Base-by-base conservation (phyloP, 176 grass and related monocot species). In the Luzula sylvatica region DNA sequence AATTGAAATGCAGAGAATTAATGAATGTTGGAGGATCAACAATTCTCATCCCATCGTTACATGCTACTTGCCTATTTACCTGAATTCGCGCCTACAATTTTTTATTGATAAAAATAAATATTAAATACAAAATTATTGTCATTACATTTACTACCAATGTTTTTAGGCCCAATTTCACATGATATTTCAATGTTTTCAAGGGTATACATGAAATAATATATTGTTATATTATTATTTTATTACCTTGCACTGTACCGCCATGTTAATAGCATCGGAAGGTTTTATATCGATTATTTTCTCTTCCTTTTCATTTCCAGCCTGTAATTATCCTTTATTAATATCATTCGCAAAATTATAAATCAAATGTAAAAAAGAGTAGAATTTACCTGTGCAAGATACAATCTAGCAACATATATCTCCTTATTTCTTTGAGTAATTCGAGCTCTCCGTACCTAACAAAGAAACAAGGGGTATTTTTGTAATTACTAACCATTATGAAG, bases 241-340 rank as follows among this genome's bases (percentile, higher is more conserved):
- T 56, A 95, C 83, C 77, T 95, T 95, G 84, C 89, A 95, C 9
- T 80, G 80, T 24, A 88, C 87, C 72, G 89, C 89, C 66, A 95
- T 88, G 74, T 95, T 95, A 70, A 95, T 95, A 67, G 83, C 89
- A 79, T 95, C 89, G 26, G 83, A 85, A 59, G 83, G 83, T 73
- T 77, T 82, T 51, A 95, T 73, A 52, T 88, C 89, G 38, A 95
- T 74, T 59, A 74, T 69, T 29, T 84, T 88, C 45, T 32, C 83
- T 26, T 88, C 79, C 23, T 88, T 58, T 56, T 82, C 73, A 76
- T 83, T 53, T 15, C 83, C 89, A 72, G 66, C 32, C 89, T 95
- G 58, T 45, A 19, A 47, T 40, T 15, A 47, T 44, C 42, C n/a
- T n/a, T n/a, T n/a, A n/a, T n/a, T 21, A 71, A 15, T 23, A 25